Evolutionary conservation across 305 asterid species (phyloP), one percentile per base, ranked within the genome.

Genomic region (Andrographis paniculata): DNA sequence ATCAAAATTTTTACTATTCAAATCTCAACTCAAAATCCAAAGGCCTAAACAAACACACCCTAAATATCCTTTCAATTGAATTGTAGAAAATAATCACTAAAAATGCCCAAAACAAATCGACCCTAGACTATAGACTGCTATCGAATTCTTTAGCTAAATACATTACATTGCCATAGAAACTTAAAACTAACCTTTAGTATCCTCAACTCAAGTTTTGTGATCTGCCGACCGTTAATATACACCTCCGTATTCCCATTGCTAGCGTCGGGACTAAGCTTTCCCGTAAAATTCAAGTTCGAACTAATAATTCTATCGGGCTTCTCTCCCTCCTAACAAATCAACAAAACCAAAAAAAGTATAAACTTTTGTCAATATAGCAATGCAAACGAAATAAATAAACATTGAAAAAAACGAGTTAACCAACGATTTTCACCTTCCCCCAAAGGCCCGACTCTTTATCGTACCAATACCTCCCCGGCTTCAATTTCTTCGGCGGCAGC

Each of bases 161-260:
- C 57, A n/a, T 20, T 17, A 53, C 38, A 33, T 11, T 2, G 13
- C 11, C 38, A 1, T 27, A 18, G 28, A 39, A 43, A 10, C 45
- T 15, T 44, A 65, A 33, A 22, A 59, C 80, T 10, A 45, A 89
- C 98, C 96, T 72, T 91, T 57, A 91, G 69, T 28, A 91, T 74
- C 70, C 81, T 81, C 50, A 83, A 78, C 76, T 91, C 98, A 43
- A 73, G 82, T 58, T 76, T 91, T 18, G 98, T 91, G 60, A 91
- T 86, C 64, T 91, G 89, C 52, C 98, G 87, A 62, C 98, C 98
- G 55, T 91, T 86, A 31, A 91, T 75, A 79, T 66, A 91, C 46
- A 91, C 98, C 68, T 83, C 95, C 19, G 96, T 86, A 61, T 79
- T 80, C 51, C 98, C 98, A 42, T 75, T 80, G 87, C 98, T 86